A percentile compares a stretch with the other conserved stretches of the same genome.
Conservation (phyloP, 768 basidiomycete species). For the Lactarius psammicola region DNA sequence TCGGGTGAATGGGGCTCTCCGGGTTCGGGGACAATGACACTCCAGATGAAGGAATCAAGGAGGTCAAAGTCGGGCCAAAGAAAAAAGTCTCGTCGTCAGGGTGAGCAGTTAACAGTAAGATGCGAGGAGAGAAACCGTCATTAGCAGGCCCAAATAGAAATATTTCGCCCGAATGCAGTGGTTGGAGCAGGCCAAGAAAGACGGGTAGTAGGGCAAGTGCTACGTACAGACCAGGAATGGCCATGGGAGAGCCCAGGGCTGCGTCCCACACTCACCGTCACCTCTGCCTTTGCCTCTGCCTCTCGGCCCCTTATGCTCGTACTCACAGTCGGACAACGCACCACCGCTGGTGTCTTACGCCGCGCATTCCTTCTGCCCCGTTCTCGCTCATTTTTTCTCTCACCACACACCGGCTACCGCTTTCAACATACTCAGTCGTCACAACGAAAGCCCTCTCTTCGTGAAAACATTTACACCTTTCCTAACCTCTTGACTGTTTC, state of each 20-base stretch:
- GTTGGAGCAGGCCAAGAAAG: slow-evolving; percentile 12
- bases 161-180: background rate
- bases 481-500: slow-evolving; percentile 89
- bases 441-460: slow-evolving; percentile 35
- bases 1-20: background rate
- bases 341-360: slow-evolving; percentile 4
- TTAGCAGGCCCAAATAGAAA: background rate
- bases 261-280: background rate
- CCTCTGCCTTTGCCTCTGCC: background rate
- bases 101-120: slow-evolving; percentile 84
- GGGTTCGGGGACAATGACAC: background rate
- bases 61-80: slow-evolving; percentile 80
- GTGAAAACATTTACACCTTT: slow-evolving; percentile 91
- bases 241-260: background rate
- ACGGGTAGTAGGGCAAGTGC: slow-evolving; percentile 10
- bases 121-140: slow-evolving; percentile 19
- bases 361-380: slow-evolving; percentile 11
- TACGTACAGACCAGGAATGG: slow-evolving; percentile 8
- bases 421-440: slow-evolving; percentile 17
- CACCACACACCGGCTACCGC: slow-evolving; percentile 5
- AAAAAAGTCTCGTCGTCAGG: slow-evolving; percentile 96
- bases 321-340: background rate
- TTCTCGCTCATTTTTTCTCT: slow-evolving; percentile 3
- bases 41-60: slow-evolving; percentile 38
- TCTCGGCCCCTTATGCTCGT: background rate